A percentile compares a stretch with the other conserved stretches of the same genome.
Evolutionary conservation across 768 basidiomycete genomes (phyloP).

Genomic region (Mycena venus): DNA sequence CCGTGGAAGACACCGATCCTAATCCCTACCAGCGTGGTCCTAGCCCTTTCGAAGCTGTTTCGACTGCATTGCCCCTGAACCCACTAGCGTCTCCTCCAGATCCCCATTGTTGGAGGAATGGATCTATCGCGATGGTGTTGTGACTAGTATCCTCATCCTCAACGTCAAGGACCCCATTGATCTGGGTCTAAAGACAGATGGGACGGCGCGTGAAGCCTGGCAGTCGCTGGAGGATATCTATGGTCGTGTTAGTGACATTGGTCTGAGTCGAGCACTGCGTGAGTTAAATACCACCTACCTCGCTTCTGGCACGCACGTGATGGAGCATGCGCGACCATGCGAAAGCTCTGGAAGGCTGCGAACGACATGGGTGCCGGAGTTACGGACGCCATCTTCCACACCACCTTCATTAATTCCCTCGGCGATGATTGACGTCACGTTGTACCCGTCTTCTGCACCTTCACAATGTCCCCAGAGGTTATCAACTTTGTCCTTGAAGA

Average conservation of each 20-base stretch:
- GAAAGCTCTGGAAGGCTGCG: conserved; percentile 30
- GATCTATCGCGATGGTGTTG: conserved; percentile 35
- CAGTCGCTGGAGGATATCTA: conserved; percentile 32
- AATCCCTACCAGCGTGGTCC: too few species aligned
- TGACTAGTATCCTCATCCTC: conserved; percentile 27
- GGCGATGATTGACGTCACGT: conserved; percentile 23
- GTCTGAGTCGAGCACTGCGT: conserved; percentile 21
- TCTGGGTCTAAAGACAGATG: conserved; percentile 36
- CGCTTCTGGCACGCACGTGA: conserved; percentile 26
- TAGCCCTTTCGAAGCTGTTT: not conserved
- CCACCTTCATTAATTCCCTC: not conserved
- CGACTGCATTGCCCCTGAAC: not conserved
- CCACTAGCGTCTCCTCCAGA: conserved; percentile 24
- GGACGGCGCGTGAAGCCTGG: conserved; percentile 39
- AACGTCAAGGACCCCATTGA: conserved; percentile 41
- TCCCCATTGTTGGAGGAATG: conserved; percentile 37
- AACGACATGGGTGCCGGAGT: conserved; percentile 29
- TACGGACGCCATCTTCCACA: conserved; percentile 19
- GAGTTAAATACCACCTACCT: conserved; percentile 23
- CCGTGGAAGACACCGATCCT: too few species aligned
- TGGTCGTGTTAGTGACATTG: conserved; percentile 23
- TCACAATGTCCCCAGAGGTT: conserved; percentile 5
- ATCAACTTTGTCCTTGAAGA: conserved; percentile 17
- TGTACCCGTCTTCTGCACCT: conserved; percentile 6
- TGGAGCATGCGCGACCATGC: conserved; percentile 25